A percentile compares a stretch with the other conserved stretches of the same genome.
Evolutionary conservation across 768 basidiomycete species (phyloP).

Genomic region (Suillus lakei): DNA sequence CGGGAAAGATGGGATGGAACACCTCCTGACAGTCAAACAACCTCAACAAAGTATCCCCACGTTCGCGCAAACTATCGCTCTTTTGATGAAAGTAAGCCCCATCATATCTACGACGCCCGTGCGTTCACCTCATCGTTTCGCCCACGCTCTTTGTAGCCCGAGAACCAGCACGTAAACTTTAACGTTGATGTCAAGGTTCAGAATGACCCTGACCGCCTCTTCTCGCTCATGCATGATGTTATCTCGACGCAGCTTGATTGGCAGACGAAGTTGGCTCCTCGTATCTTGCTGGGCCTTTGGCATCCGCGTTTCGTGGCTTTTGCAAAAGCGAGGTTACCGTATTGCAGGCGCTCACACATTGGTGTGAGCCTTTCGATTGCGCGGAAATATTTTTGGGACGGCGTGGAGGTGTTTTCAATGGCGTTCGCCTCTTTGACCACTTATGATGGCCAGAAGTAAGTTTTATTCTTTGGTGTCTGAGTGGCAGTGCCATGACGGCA

Average conservation of each 20-base stretch:
- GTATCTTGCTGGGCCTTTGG: conserved; percentile 85
- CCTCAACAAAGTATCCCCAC: conserved; percentile 91
- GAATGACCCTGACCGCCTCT: conserved; percentile 88
- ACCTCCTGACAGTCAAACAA: conserved; percentile 77
- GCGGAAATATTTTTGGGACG: conserved; percentile 87
- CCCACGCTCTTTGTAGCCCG: conserved; percentile 49
- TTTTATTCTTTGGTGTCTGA: background rate
- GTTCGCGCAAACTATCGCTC: conserved; percentile 79
- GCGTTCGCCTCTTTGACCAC: conserved; percentile 73
- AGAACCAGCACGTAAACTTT: conserved; percentile 76
- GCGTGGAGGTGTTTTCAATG: conserved; percentile 87
- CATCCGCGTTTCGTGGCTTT: conserved; percentile 87
- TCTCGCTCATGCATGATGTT: conserved; percentile 72
- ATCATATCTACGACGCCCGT: conserved; percentile 14
- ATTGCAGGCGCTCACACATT: conserved; percentile 86
- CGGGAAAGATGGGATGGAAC: conserved; percentile 72
- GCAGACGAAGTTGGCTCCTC: conserved; percentile 77
- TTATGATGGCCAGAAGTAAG: conserved; percentile 72
- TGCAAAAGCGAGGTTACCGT: conserved; percentile 78
- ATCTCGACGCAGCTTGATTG: conserved; percentile 70
- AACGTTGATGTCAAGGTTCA: conserved; percentile 95
- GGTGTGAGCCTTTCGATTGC: conserved; percentile 74
- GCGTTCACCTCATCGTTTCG: conserved; percentile 11
- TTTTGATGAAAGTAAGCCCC: conserved; percentile 73
- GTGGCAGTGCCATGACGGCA: conserved; percentile 12